Base-by-base conservation (phyloP, 148 eudicot genomes). In the Silene latifolia region DNA sequence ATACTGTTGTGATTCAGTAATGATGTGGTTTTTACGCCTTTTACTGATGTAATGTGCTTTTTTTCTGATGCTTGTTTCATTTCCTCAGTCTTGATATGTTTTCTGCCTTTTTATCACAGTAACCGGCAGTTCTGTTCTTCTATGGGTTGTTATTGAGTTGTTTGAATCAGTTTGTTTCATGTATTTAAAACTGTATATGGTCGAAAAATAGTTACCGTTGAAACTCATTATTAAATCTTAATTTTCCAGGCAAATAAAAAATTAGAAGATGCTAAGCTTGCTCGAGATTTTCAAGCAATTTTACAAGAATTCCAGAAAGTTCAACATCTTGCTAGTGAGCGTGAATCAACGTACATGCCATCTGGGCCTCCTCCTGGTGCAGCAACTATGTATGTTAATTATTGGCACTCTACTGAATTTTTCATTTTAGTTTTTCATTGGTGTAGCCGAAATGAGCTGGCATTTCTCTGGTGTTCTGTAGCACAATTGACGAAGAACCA, bases 301-400 rank as follows among this genome's bases (percentile, higher is more conserved):
- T 72, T 90, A 74, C 85, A 88, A 83, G 91, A 90, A 78, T 90
- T 90, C 73, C 94, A 90, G 81, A 90, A 88, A 71, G 88, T 85
- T 80, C 94, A 90, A 74, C 94, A 90, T 77, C 91, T 90, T 73
- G 90, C 94, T 63, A 85, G 91, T 72, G 91, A 88, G 79, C 90
- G 90, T 18, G 94, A 90, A 83, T 86, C 94, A 20, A 80, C 88
- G 65, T 88, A 86, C 76, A 79, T 87, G 80, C 91, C 91, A 51
- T 76, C 87, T 76, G 85, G 82, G 27, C 82, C 86, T 69, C 83
- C 82, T 67, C 69, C 86, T 70, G 76, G 86, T 71, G 25, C 65
- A n/a, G 71, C 71, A 69, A 68, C 80, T 35, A 72, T 74, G 93
- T 89, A 84, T 69, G 80, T 80, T 63, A 18, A 65, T 24, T 72